Conservation (phyloP, 257 asterid genomes). For the Voacanga thouarsii region DNA sequence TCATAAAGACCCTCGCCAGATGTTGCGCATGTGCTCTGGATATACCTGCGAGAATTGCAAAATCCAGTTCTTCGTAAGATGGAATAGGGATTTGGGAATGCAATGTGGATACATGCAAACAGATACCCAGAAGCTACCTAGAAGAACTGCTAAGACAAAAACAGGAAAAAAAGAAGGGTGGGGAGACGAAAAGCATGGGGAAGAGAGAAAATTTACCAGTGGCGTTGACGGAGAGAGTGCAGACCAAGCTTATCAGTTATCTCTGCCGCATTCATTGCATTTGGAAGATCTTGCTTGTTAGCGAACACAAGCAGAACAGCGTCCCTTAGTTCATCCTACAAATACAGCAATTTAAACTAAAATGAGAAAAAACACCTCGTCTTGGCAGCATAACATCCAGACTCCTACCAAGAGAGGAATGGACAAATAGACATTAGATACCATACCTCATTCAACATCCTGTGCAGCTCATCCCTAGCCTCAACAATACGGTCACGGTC, state of each 20-base stretch:
- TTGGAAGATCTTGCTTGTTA: slow-evolving; percentile 71
- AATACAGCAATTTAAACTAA: slow-evolving; percentile 1
- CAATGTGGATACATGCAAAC: background rate
- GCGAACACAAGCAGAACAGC: slow-evolving; percentile 69
- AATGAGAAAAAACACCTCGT: background rate
- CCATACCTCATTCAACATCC: slow-evolving; percentile 16
- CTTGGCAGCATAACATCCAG: background rate
- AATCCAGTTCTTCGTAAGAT: background rate
- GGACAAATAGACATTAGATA: background rate
- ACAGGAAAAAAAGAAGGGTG: background rate
- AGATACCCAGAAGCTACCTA: background rate
- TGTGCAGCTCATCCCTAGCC: slow-evolving; percentile 18
- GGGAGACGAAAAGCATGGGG: background rate
- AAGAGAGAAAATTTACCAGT: slow-evolving; percentile 35
- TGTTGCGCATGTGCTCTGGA: slow-evolving; percentile 68
- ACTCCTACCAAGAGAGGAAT: background rate
- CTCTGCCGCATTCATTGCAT: slow-evolving; percentile 71
- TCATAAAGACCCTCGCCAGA: slow-evolving; percentile 63
- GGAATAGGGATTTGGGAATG: background rate
- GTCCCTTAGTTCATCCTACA: slow-evolving; percentile 57
- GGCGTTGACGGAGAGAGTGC: slow-evolving; percentile 62
- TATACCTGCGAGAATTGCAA: slow-evolving; percentile 36
- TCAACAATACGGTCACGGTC: slow-evolving; percentile 19
- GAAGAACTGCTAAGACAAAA: background rate
- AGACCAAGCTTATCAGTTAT: slow-evolving; percentile 69